phyloP scores from a whole-genome alignment of 139 green algal species.

The Chlamydomonas applanata region DNA sequence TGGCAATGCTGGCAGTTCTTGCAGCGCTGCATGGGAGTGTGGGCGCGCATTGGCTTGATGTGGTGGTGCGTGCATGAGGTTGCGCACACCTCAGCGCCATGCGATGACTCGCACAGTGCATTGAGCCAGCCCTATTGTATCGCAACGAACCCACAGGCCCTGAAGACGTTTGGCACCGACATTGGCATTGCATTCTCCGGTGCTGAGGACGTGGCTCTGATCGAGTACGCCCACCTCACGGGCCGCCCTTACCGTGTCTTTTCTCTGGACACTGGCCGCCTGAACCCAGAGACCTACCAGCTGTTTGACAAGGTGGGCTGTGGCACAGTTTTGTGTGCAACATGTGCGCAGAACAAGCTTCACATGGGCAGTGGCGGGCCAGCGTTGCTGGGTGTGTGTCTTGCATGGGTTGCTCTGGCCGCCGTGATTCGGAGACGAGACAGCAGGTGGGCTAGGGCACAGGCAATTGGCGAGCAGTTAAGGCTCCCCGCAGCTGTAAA shows the following conservation, averaged over 20 bases:
- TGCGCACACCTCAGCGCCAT: not conserved
- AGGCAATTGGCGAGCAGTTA: no score
- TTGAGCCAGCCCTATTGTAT: not conserved
- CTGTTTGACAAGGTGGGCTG: conserved; percentile 85
- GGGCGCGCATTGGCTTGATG: no score
- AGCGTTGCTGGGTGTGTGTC: no score
- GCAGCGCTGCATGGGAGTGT: no score
- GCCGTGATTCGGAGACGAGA: no score
- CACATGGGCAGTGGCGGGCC: no score
- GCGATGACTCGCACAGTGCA: not conserved
- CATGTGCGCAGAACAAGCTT: no score
- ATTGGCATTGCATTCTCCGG: conserved; percentile 93
- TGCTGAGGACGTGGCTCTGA: conserved; percentile 95
- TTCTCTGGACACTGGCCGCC: conserved; percentile 93
- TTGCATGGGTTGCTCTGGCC: no score
- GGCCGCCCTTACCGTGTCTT: conserved; percentile 94
- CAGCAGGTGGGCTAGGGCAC: no score
- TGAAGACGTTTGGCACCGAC: conserved; percentile 84
- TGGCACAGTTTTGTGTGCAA: no score
- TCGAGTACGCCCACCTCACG: conserved; percentile 97
- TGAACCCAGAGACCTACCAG: conserved; percentile 98
- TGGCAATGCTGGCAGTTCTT: no score
- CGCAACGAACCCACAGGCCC: conserved; percentile 57
- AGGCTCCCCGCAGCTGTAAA: no score
- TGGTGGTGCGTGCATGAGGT: not conserved